Evolutionary conservation across 2,329 filamentous ascomycete species (phyloP).

Genomic region (Emergomyces pasteurianus): DNA sequence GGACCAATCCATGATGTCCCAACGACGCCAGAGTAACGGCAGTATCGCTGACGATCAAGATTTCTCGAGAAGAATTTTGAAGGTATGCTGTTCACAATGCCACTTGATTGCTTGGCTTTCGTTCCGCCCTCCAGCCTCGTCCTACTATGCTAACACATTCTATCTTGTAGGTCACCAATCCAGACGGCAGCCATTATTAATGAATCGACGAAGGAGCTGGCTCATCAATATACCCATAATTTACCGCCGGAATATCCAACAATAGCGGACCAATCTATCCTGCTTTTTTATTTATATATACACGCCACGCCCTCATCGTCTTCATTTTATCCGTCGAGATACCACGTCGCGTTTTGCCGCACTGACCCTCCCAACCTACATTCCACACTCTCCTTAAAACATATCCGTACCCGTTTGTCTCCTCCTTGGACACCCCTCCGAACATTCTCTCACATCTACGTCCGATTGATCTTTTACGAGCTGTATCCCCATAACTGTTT

Average conservation of each 20-base stretch:
- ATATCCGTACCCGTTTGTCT: background rate
- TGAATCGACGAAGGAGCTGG: background rate
- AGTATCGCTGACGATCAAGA: conserved; percentile 97
- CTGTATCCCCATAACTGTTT: background rate
- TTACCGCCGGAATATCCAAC: background rate
- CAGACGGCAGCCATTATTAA: conserved; percentile 8
- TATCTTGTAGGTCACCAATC: conserved; percentile 9
- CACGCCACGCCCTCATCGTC: background rate
- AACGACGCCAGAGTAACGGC: conserved; percentile 78
- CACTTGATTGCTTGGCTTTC: background rate
- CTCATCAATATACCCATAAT: background rate
- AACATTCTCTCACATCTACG: background rate
- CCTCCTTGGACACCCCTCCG: background rate
- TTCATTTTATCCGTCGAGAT: background rate
- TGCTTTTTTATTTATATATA: background rate
- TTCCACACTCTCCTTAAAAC: background rate
- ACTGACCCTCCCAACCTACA: background rate
- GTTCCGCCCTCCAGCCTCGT: background rate
- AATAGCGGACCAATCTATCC: background rate
- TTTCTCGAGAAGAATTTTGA: conserved; percentile 88
- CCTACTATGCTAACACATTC: background rate
- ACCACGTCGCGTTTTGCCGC: background rate
- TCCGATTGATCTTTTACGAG: conserved; percentile 1
- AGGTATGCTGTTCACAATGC: conserved; percentile 44
- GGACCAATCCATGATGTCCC: conserved; percentile 69